Percentiles rank a stretch among this genome's conserved stretches.
Evolutionary conservation across 768 basidiomycete genomes (phyloP).

Genomic region (Boletellus emodensis): DNA sequence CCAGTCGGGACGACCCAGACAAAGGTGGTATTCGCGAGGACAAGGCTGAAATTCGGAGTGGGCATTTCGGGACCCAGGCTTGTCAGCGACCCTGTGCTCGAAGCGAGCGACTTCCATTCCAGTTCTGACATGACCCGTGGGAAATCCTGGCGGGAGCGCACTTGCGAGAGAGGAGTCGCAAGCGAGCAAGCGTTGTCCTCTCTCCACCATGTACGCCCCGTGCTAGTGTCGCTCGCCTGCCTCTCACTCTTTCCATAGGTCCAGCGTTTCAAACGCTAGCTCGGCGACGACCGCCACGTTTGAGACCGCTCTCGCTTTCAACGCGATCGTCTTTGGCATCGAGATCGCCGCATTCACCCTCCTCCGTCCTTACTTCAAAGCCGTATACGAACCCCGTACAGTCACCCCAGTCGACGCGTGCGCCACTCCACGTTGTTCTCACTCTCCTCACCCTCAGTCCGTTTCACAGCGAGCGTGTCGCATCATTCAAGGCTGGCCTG

Average conservation of each 20-base stretch:
- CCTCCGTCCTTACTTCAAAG: conserved; percentile 77
- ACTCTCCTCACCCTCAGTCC: not conserved
- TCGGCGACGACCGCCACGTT: conserved; percentile 76
- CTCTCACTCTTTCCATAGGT: conserved; percentile 28
- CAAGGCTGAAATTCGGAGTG: too few species aligned
- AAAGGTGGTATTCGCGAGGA: too few species aligned
- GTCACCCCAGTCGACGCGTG: conserved; percentile 49
- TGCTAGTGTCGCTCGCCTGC: not conserved
- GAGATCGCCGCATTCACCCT: conserved; percentile 80
- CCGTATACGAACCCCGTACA: conserved; percentile 86
- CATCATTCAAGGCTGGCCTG: conserved; percentile 45
- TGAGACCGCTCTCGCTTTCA: conserved; percentile 81
- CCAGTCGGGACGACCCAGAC: too few species aligned
- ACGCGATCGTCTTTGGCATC: conserved; percentile 63
- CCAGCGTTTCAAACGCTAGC: conserved; percentile 38
- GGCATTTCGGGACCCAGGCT: not conserved
- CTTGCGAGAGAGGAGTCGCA: conserved; percentile 12
- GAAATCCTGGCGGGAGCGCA: too few species aligned
- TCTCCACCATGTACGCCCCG: conserved; percentile 20
- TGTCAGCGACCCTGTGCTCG: not conserved
- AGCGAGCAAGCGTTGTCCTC: conserved; percentile 10
- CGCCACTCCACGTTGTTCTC: conserved; percentile 16
- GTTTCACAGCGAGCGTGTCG: conserved; percentile 49
- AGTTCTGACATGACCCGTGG: not conserved
- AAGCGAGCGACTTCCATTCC: not conserved